Evolutionary conservation across 208 protist species (phyloP).

Genomic region (Vickermania spadyakhi): DNA sequence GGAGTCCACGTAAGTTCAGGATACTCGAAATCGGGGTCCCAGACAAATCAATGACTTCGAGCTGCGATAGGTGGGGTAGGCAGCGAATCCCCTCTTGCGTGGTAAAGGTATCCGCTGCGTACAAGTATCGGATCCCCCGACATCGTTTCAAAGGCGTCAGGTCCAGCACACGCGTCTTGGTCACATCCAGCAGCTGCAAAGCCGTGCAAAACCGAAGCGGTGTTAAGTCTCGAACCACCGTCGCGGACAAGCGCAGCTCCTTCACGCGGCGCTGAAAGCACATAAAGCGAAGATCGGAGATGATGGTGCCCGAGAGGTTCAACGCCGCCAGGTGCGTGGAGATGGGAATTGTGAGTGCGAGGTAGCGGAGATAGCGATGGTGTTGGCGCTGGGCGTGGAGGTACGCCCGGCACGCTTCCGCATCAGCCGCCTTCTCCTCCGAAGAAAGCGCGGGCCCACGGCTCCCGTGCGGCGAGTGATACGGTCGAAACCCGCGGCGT

Average conservation of each 20-base stretch:
- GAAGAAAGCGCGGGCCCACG: not conserved
- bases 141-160: not conserved
- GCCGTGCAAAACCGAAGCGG: not conserved
- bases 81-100: slow-evolving; percentile 2
- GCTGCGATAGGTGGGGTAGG: not conserved
- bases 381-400: not conserved
- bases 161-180: slow-evolving; percentile 4
- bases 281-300: not conserved
- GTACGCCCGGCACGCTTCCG: not conserved
- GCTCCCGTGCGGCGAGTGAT: not conserved
- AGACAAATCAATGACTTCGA: slow-evolving; percentile 4
- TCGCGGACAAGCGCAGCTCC: not conserved
- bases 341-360: not conserved
- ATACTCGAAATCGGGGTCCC: not conserved
- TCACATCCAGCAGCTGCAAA: not conserved
- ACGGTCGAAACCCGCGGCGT: not conserved
- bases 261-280: not conserved
- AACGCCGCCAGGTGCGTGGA: not conserved
- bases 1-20: not conserved
- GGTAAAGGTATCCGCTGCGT: not conserved
- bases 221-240: not conserved
- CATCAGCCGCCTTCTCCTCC: not conserved
- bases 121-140: not conserved
- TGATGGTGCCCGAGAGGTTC: not conserved
- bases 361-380: not conserved